Conservation (phyloP, 2,329 filamentous ascomycete genomes). For the Pseudopithomyces maydicus region DNA sequence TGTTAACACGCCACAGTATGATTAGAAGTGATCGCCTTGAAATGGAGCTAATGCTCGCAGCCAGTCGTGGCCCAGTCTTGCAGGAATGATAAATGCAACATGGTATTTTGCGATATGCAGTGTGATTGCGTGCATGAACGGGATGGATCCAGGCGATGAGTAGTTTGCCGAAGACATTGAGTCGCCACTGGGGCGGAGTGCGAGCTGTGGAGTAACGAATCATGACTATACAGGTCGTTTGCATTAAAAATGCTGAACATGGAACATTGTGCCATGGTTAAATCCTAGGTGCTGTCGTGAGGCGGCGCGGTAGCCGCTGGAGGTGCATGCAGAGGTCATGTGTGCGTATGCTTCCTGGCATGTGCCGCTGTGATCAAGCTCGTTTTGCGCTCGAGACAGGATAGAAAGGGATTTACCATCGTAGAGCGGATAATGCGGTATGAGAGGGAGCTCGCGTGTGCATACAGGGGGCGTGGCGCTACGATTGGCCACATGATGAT, state of each 20-base stretch:
- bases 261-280: neutral
- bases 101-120: conserved; percentile 19
- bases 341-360: neutral
- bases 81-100: conserved; percentile 2
- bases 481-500: conserved; percentile 4
- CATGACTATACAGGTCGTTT: neutral
- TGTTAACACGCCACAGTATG: neutral
- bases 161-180: neutral
- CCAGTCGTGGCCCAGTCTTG: neutral
- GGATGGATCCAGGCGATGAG: conserved; percentile 16
- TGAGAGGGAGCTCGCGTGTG: neutral
- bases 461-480: neutral
- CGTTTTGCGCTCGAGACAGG: conserved; percentile 1
- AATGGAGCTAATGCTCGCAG: conserved; percentile 7
- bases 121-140: conserved; percentile 18
- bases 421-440: conserved; percentile 11
- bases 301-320: conserved; percentile 15
- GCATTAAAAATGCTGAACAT: neutral
- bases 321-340: conserved; percentile 8
- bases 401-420: conserved; percentile 3
- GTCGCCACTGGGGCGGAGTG: neutral
- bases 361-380: neutral
- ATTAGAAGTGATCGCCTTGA: neutral
- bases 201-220: conserved; percentile 11
- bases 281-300: conserved; percentile 5